Conservation (phyloP, 208 protist species). For the Acanthamoeba sp. region DNA sequence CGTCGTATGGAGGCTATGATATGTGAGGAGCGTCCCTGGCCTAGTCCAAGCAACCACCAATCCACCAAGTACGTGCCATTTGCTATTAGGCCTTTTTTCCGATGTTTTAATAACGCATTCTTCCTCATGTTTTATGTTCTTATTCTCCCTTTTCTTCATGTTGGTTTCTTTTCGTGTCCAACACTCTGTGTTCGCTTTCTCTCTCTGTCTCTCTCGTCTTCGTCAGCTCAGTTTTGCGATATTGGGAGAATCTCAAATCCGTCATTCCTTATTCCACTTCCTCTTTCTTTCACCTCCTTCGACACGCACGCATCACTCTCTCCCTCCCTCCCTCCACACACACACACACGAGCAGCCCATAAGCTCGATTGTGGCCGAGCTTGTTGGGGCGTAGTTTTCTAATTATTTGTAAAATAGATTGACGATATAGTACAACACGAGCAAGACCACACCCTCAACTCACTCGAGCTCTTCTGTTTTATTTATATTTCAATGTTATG, state of each 20-base stretch:
- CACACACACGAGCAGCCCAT: too few species aligned
- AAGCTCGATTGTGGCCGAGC: too few species aligned
- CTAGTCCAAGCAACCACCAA: too few species aligned
- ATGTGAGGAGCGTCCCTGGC: neutral
- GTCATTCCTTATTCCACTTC: neutral
- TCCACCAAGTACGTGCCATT: neutral
- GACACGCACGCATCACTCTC: too few species aligned
- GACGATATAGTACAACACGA: too few species aligned
- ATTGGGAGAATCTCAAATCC: neutral
- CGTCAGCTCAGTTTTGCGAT: conserved; percentile 4
- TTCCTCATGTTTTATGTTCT: conserved; percentile 47
- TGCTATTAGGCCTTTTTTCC: neutral
- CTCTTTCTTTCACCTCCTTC: neutral
- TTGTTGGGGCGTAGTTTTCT: neutral
- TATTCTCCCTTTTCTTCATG: neutral
- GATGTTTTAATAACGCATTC: neutral
- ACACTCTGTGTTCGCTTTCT: neutral
- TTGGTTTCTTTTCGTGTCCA: neutral
- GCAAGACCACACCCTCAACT: too few species aligned
- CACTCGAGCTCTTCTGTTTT: too few species aligned
- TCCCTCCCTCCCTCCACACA: too few species aligned
- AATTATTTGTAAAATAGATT: neutral
- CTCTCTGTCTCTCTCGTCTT: neutral
- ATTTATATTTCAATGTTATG: too few species aligned
- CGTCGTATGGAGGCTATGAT: neutral